These are phyloP conservation scores for Phytophthora fragariae DNA, from an alignment of 352 stramenopile genomes.

Conservation along the genomic window DNA sequence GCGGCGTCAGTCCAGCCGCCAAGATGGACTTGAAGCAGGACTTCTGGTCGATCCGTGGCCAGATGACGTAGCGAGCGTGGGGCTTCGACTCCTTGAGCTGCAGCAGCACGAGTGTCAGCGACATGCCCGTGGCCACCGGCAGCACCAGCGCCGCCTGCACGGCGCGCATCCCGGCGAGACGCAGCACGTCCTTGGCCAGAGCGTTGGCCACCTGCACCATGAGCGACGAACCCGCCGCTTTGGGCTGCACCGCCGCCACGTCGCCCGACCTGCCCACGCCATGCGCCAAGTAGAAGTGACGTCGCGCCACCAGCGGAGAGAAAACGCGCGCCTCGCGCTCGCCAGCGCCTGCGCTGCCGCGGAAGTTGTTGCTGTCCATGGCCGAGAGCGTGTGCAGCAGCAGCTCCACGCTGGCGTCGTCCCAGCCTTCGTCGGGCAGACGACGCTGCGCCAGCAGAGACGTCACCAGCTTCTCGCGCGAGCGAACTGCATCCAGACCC, in stretches of 20 bases:
- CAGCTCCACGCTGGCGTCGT: constrained; percentile 89
- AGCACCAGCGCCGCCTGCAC: constrained; percentile 91
- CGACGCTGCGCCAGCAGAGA: constrained; percentile 84
- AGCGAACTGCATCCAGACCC: constrained; percentile 67
- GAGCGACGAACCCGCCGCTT: constrained; percentile 97
- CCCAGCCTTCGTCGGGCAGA: constrained; percentile 90
- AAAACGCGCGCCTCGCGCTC: constrained; percentile 97
- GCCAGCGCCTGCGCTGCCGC: constrained; percentile 91
- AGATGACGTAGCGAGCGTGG: constrained; percentile 85
- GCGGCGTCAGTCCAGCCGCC: constrained; percentile 91
- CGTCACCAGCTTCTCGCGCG: constrained; percentile 76
- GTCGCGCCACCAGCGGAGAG: constrained; percentile 71
- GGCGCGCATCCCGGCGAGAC: constrained; percentile 78
- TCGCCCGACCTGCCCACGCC: constrained; percentile 98
- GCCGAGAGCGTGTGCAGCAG: constrained; percentile 87
- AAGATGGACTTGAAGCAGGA: constrained; percentile 98
- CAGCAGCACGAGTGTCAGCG: constrained; percentile 92
- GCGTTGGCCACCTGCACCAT: constrained; percentile 94
- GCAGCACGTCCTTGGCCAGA: constrained; percentile 92
- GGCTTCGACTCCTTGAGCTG: constrained; percentile 74
- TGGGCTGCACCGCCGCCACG: constrained; percentile 98
- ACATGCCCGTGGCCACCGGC: constrained; percentile 98
- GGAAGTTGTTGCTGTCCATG: constrained; percentile 97
- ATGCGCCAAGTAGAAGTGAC: constrained; percentile 96
- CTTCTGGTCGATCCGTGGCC: constrained; percentile 99